These are phyloP conservation scores for Straminergon stramineum DNA, from an alignment of 225 moss, liverwort and hornwort species.

Conservation along the genomic window DNA sequence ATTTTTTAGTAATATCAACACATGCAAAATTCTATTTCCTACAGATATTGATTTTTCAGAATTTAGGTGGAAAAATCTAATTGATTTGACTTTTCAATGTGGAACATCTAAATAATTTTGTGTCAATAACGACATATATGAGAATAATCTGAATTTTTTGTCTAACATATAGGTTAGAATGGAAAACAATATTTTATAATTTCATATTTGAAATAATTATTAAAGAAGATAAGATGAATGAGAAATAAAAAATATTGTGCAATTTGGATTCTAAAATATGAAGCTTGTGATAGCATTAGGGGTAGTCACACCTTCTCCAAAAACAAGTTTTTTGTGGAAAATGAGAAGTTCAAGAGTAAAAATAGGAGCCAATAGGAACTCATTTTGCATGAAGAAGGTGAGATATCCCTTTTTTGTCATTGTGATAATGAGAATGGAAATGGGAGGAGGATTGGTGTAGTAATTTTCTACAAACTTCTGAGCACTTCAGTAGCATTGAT, in stretches of 20 bases:
- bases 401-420: no score
- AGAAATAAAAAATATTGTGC: not conserved
- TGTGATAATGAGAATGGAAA: no score
- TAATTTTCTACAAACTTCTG: no score
- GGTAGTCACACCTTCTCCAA: no score
- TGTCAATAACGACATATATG: no score
- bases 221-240: not conserved
- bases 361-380: no score
- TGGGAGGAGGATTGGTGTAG: no score
- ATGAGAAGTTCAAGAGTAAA: no score
- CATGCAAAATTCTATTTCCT: not conserved
- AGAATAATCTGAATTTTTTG: not conserved
- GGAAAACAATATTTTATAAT: not conserved
- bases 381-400: no score
- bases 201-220: not conserved
- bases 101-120: not conserved
- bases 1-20: no score
- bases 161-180: not conserved
- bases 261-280: not conserved
- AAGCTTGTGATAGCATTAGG: not conserved
- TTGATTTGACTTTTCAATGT: not conserved
- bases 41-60: not conserved
- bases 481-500: no score
- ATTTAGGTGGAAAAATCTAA: not conserved
- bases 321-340: no score